Conservation (phyloP, 495 filamentous ascomycete species). For the Podospora anserina region DNA sequence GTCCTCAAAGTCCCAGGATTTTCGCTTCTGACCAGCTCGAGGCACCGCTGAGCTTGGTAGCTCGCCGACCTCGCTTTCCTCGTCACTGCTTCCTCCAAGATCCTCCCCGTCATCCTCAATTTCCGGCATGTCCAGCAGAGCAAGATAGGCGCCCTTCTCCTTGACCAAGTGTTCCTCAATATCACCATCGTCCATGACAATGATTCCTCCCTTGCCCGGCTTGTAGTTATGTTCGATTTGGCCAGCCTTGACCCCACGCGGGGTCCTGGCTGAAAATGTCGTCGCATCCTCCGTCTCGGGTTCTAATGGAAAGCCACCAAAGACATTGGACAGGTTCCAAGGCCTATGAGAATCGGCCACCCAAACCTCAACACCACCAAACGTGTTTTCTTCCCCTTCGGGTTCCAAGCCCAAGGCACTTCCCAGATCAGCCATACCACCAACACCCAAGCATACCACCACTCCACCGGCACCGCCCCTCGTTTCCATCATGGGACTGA, state of each 20-base stretch:
- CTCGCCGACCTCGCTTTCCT: conserved; percentile 32
- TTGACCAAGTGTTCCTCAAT: conserved; percentile 78
- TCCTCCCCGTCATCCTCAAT: conserved; percentile 68
- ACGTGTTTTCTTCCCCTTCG: conserved; percentile 57
- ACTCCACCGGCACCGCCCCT: conserved; percentile 79
- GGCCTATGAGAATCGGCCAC: conserved; percentile 85
- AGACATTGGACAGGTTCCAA: conserved; percentile 94
- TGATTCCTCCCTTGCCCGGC: conserved; percentile 75
- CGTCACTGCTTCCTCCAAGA: conserved; percentile 49
- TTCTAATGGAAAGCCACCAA: conserved; percentile 63
- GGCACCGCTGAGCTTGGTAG: conserved; percentile 11
- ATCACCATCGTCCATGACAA: conserved; percentile 95
- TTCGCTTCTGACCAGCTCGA: conserved; percentile 64
- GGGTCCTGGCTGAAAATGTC: conserved; percentile 48
- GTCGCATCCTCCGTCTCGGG: conserved; percentile 46
- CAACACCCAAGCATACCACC: conserved; percentile 88
- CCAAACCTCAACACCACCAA: conserved; percentile 84
- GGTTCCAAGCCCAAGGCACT: conserved; percentile 64
- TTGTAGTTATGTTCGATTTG: conserved; percentile 66
- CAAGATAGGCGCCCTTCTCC: conserved; percentile 78
- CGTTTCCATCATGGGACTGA: conserved; percentile 76
- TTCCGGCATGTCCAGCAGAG: conserved; percentile 83
- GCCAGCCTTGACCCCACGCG: conserved; percentile 56
- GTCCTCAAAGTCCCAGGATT: conserved; percentile 73
- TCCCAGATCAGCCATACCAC: conserved; percentile 82